Conservation (phyloP, 192 early-diverging fungal species). For the Linderina pennispora region DNA sequence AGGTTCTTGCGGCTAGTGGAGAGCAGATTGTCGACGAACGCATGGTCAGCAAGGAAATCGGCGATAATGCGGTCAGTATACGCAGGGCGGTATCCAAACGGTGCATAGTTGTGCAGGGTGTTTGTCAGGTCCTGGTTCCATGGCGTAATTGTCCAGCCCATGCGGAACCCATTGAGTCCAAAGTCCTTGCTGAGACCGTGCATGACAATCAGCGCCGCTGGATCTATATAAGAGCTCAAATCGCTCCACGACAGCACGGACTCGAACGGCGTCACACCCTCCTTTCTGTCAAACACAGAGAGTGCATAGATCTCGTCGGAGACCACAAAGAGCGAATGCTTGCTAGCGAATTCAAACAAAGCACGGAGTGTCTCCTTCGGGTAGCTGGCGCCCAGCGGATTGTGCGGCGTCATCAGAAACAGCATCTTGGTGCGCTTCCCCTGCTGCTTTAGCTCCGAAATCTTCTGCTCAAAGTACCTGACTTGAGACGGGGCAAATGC, state of each 20-base stretch:
- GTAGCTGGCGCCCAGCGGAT: slow-evolving; percentile 59
- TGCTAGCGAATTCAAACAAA: slow-evolving; percentile 58
- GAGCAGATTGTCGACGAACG: slow-evolving; percentile 56
- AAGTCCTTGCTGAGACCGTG: slow-evolving; percentile 87
- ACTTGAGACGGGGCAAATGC: slow-evolving; percentile 45
- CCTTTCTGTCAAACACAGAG: slow-evolving; percentile 48
- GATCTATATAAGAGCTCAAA: slow-evolving; percentile 56
- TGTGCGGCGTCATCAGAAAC: slow-evolving; percentile 69
- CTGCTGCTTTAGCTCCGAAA: slow-evolving; percentile 40
- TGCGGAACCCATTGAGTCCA: slow-evolving; percentile 66
- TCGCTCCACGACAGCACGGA: slow-evolving; percentile 55
- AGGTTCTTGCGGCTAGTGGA: slow-evolving; percentile 52
- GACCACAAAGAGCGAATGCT: slow-evolving; percentile 57
- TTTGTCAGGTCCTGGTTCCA: slow-evolving; percentile 50
- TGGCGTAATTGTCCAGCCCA: slow-evolving; percentile 57
- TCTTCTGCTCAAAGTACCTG: slow-evolving; percentile 38
- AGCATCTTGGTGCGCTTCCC: slow-evolving; percentile 43
- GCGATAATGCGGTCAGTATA: slow-evolving; percentile 54
- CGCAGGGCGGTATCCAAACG: slow-evolving; percentile 60
- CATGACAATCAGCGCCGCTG: slow-evolving; percentile 57
- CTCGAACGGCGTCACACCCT: slow-evolving; percentile 49
- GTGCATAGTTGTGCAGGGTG: slow-evolving; percentile 24
- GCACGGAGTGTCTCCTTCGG: slow-evolving; percentile 47
- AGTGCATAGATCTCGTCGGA: slow-evolving; percentile 82
- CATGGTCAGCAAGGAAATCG: slow-evolving; percentile 50